A percentile compares a stretch with the other conserved stretches of the same genome.
phyloP scores from a whole-genome alignment of 495 filamentous ascomycete species.

The Daldinia vernicosa region DNA sequence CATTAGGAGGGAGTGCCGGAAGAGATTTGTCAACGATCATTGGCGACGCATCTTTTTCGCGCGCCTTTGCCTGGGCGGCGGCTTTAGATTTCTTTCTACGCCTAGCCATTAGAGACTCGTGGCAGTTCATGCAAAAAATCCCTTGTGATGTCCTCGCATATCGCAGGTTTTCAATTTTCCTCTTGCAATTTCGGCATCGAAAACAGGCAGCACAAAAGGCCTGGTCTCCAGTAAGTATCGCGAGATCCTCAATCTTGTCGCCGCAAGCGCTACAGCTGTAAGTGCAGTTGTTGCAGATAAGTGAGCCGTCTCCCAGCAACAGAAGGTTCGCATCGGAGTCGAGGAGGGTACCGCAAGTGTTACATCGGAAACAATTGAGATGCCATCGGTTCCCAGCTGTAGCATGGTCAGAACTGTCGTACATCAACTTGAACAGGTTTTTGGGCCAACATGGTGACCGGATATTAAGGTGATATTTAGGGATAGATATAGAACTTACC shows the following conservation, averaged over 20 bases:
- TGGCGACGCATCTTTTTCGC: slow-evolving; percentile 66
- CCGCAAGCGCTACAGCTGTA: slow-evolving; percentile 98
- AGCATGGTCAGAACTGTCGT: slow-evolving; percentile 32
- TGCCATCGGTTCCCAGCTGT: slow-evolving; percentile 98
- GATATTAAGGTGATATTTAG: slow-evolving; percentile 7
- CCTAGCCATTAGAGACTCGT: slow-evolving; percentile 97
- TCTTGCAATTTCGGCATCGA: slow-evolving; percentile 96
- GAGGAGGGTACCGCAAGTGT: slow-evolving; percentile 92
- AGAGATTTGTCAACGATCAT: slow-evolving; percentile 92
- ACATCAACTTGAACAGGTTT: neutral
- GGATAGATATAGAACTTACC: slow-evolving; percentile 66
- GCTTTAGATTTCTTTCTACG: slow-evolving; percentile 87
- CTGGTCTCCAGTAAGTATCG: slow-evolving; percentile 97
- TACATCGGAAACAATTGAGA: slow-evolving; percentile 99
- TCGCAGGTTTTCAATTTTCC: slow-evolving; percentile 97
- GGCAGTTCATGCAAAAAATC: slow-evolving; percentile 99
- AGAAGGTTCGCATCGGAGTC: slow-evolving; percentile 98
- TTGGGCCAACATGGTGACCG: slow-evolving; percentile 6
- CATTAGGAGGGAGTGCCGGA: slow-evolving; percentile 86
- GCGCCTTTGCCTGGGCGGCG: slow-evolving; percentile 65
- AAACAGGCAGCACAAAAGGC: slow-evolving; percentile 99
- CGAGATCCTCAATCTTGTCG: slow-evolving; percentile 98
- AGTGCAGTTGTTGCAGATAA: slow-evolving; percentile 99
- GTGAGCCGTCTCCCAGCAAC: slow-evolving; percentile 93
- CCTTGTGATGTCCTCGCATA: slow-evolving; percentile 98